Base-by-base conservation (phyloP, 805 yeast genomes). In the Metschnikowia arizonensis region DNA sequence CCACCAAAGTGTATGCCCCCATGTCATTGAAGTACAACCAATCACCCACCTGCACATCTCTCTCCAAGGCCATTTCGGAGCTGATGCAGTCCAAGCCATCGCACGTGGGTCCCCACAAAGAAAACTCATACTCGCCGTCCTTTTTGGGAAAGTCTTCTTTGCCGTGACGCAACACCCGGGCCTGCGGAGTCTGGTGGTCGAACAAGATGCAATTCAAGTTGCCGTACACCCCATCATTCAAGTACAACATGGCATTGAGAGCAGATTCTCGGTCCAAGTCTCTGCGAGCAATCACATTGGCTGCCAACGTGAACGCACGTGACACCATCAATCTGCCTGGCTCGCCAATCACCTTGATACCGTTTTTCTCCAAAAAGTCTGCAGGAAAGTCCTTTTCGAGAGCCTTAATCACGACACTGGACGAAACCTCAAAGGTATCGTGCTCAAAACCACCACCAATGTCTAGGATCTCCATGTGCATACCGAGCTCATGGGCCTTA, bases 51-150 rank as follows among this genome's bases (percentile, higher is more conserved):
- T 73, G 70, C 35, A 88, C 81, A 32, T 81, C 79, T 44, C 76
- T 72, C 15, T 82, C 72, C 57, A 91, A 71, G 29, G 54, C 56
- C 48, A 79, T 69, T 30, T 69, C 72, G 38, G 71, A 63, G 15
- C 85, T 63, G 47, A 91, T 79, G 63, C 95, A 85, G 64, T 91
- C 99, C 51, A 91, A 73, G 3, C 97, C 97, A 66, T 91, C 99
- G 69, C 99, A 91, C 15, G 98, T 91, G 36, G 98, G 99, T 5
- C 99, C 99, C 99, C 99, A 91, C 49, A 93, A 76, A 3, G 96
- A 86, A 43, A 77, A 83, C 35, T 63, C 63, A 51, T 63, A 57
- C 33, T 35, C 31, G n/a, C 25, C 63, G 61, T 48, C 49, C 49
- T 50, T 46, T 42, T 25, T 63, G 70, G 17, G n/a, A 24, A 21